Base-by-base conservation (phyloP, 2,329 filamentous ascomycete genomes). In the Nemania abortiva region DNA sequence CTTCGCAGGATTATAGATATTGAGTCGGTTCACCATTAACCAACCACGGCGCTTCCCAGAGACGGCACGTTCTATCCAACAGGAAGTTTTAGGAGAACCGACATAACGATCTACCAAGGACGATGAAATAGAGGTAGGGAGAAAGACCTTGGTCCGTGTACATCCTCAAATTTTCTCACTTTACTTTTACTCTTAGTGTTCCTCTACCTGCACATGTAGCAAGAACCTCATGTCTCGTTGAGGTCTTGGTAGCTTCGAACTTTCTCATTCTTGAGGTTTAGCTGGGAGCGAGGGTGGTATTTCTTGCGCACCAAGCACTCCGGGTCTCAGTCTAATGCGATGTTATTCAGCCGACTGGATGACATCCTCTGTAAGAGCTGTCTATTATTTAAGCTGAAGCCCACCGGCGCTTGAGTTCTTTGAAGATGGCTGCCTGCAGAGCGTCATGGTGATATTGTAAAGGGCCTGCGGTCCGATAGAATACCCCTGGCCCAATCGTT, bases 391-490 rank as follows among this genome's bases (percentile, higher is more conserved):
- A 62, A 70, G 61, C 57, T 71, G 70, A 49, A 63, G 60, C 63
- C 67, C 59, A 45, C 68, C 31, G 63, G 67, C 67, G 68, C 63
- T 70, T 62, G 66, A 65, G 29, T 66, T 58, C 50, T 70, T 50
- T 65, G 63, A 70, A 52, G 63, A 34, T 65, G 66, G 68, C 65
- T 70, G 67, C 60, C 57, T 66, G 74, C 60, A 73, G 73, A 60
- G 58, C 63, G 58, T 68, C 66, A 58, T 66, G 66, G 74, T 71
- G 71, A 77, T 76, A 75, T 76, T 73, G 74, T 73, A n/a, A 77
- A 79, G 78, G 79, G 75, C 77, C 74, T 77, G 71, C 79, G 79
- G 78, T 79, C 79, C 79, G 79, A 79, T 70, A 71, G n/a, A 70
- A 64, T 71, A 68, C 71, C 74, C 74, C 70, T 74, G 72, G 65